Base-by-base conservation (phyloP, 2,329 filamentous ascomycete species). In the Beauveria pseudobassiana region DNA sequence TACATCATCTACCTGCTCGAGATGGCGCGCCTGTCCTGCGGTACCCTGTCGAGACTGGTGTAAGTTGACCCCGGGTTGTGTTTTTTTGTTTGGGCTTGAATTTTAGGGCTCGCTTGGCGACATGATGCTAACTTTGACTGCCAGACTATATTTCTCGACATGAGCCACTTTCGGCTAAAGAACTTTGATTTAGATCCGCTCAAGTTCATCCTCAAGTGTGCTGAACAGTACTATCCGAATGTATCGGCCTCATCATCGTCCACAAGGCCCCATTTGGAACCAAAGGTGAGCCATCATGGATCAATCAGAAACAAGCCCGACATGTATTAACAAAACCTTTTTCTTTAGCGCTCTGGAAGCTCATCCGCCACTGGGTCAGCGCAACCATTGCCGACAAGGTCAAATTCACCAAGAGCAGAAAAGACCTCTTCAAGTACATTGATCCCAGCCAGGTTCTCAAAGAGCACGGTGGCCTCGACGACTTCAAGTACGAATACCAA, bases 161-260 rank as follows among this genome's bases (percentile, higher is more conserved):
- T 96, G 88, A 93, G 88, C 10, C 84, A 87, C 65, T 96, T 96
- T 73, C 87, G 87, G 24, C 80, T 96, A 75, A 87, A 90, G 9
- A 96, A 96, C 75, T 96, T 96, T 91, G 92, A 96, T 74, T 96
- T 96, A 72, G 83, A 88, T 0, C 92, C 92, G 0, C 89, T 96
- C 60, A 96, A 95, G 70, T 96, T 96, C 76, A 96, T 96, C 86
- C 95, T 96, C 76, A 93, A 95, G 75, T 95, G 90, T 73, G 96
- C 96, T 71, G 92, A 96, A 76, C 91, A 91, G 62, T 96, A 97
- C 73, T 97, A 96, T 68, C 92, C 92, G 1, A 96, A 73, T 91
- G 86, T 49, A 80, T 96, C 1, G 92, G 91, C 34, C 82, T 87
- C 3, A 89, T 96, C 2, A 81, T 96, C 46, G 89, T 97, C 42